phyloP scores from a whole-genome alignment of 495 filamentous ascomycete genomes.

The Penicillium canescens region DNA sequence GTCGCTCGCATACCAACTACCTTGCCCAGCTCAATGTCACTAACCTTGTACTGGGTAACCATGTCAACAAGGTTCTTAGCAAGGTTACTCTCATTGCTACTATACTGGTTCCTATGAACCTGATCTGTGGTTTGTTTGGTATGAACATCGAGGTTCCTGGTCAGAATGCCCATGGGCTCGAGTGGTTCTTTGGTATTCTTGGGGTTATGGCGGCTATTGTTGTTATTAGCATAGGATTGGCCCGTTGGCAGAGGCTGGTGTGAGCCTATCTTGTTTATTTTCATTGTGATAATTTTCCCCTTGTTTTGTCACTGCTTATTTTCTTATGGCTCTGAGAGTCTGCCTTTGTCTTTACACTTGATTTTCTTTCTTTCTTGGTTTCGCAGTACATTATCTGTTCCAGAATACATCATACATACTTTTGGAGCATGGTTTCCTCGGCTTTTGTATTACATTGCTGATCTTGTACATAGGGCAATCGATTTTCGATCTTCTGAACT shows the following conservation, averaged over 20 bases:
- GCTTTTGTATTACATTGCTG: no score
- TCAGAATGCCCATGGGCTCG: constrained; percentile 48
- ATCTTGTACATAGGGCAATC: no score
- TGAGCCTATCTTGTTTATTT: constrained; percentile 10
- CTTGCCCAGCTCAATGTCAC: constrained; percentile 92
- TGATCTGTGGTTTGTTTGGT: constrained; percentile 92
- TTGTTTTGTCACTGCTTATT: not conserved
- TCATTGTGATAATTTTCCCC: not conserved
- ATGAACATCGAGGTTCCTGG: constrained; percentile 95
- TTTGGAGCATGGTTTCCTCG: no score
- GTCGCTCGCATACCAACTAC: constrained; percentile 93
- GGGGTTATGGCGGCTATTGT: constrained; percentile 64
- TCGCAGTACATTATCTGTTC: not conserved
- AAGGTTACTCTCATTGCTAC: constrained; percentile 96
- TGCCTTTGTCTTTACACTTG: not conserved
- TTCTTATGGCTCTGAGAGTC: not conserved
- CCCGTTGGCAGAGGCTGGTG: constrained; percentile 47
- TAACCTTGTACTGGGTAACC: constrained; percentile 77
- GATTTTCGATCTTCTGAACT: no score
- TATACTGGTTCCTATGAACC: constrained; percentile 93
- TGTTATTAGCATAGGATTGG: constrained; percentile 49
- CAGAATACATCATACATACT: not conserved
- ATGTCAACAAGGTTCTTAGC: constrained; percentile 80
- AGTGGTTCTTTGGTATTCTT: constrained; percentile 81
- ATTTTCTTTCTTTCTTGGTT: not conserved